These are phyloP conservation scores for Helianthus tuberosus DNA, from an alignment of 129 eudicot species.

Conservation along the genomic window DNA sequence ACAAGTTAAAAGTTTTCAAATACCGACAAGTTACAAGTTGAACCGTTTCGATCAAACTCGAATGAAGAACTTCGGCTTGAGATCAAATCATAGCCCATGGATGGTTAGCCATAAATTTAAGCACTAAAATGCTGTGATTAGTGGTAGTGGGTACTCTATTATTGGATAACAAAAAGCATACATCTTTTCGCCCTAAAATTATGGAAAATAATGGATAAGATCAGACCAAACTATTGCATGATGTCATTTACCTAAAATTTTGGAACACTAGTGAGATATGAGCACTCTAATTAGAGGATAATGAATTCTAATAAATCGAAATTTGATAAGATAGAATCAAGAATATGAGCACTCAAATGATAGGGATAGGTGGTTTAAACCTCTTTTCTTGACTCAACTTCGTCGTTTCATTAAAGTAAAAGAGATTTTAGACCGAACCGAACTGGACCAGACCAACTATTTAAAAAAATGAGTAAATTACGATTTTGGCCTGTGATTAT, in stretches of 20 bases:
- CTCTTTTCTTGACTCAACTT: neutral
- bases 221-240: slow-evolving; percentile 11
- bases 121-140: no score
- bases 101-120: neutral
- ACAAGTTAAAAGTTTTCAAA: no score
- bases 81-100: no score
- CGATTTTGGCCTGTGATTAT: no score
- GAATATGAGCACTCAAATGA: neutral
- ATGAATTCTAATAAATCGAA: no score
- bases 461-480: no score
- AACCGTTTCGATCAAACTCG: no score
- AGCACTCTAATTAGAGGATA: no score
- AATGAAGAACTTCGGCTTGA: no score
- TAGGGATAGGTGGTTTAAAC: neutral
- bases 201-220: slow-evolving; percentile 12
- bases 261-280: neutral
- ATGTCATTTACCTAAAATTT: neutral
- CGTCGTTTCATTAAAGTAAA: neutral
- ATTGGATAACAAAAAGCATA: slow-evolving; percentile 15
- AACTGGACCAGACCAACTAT: neutral
- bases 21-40: no score
- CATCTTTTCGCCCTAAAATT: slow-evolving; percentile 15
- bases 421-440: neutral
- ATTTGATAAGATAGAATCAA: neutral
- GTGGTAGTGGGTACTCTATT: no score